Conservation (phyloP, 768 basidiomycete genomes). For the Tricholoma hemisulphureum region DNA sequence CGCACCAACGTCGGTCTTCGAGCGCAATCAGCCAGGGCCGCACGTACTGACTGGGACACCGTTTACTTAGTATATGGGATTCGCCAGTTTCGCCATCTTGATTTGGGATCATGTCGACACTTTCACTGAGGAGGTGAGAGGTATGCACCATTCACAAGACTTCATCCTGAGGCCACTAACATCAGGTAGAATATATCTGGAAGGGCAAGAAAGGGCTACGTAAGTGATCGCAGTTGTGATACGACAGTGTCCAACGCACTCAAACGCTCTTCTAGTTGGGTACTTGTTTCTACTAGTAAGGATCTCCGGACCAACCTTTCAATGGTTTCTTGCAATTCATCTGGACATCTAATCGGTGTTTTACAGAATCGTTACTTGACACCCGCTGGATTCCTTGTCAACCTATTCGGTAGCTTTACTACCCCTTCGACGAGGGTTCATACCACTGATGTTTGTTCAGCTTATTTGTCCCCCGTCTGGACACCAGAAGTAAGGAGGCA, state of each 20-base stretch:
- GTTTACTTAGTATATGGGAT: constrained; percentile 51
- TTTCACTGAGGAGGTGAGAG: constrained; percentile 42
- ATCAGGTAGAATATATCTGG: constrained; percentile 54
- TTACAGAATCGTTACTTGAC: constrained; percentile 62
- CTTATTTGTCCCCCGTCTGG: constrained; percentile 44
- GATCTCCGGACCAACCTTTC: neutral
- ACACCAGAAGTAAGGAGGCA: constrained; percentile 32
- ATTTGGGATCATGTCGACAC: constrained; percentile 59
- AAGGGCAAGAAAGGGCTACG: constrained; percentile 44
- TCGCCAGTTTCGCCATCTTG: constrained; percentile 49
- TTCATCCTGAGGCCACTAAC: neutral
- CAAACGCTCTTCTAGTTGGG: constrained; percentile 28
- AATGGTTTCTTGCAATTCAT: no score
- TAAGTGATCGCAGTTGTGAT: constrained; percentile 32
- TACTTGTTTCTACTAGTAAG: constrained; percentile 43
- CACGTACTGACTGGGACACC: neutral
- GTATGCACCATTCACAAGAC: neutral
- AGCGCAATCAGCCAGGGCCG: neutral
- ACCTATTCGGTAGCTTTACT: constrained; percentile 41
- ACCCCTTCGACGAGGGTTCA: neutral
- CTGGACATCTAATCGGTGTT: neutral
- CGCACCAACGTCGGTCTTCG: neutral
- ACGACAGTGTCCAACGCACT: neutral
- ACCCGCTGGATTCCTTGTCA: constrained; percentile 60
- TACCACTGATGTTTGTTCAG: constrained; percentile 19